Evolutionary conservation across 371 early-diverging fungal genomes (phyloP).

Genomic region (Rhizopus arrhizus): DNA sequence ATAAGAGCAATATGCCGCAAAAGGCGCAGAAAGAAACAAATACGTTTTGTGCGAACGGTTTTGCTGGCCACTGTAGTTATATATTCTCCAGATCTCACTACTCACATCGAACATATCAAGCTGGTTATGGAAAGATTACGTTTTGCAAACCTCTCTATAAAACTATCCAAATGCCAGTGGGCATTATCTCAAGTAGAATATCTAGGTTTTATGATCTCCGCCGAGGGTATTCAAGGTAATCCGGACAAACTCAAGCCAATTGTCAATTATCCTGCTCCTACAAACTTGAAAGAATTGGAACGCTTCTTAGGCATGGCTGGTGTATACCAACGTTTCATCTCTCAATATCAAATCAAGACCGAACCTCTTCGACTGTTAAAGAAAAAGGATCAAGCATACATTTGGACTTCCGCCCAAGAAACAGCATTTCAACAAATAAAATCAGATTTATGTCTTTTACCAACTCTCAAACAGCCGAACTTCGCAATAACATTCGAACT

Average conservation of each 20-base stretch:
- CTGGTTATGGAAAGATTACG: background rate
- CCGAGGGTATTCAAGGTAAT: background rate
- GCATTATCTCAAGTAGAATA: no score
- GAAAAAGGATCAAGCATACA: background rate
- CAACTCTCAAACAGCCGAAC: background rate
- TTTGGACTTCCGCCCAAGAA: slow-evolving; percentile 2
- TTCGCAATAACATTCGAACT: background rate
- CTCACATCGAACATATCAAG: slow-evolving; percentile 10
- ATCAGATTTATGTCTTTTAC: background rate
- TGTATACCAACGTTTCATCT: background rate
- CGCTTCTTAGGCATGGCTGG: slow-evolving; percentile 1
- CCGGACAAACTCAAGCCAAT: slow-evolving; percentile 4
- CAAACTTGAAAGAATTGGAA: background rate
- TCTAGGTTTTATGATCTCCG: slow-evolving; percentile 1
- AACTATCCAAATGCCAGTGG: slow-evolving; percentile 2
- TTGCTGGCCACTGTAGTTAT: no score
- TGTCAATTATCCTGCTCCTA: background rate
- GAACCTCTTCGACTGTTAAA: background rate
- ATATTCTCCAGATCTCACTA: slow-evolving; percentile 1
- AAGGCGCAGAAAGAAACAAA: no score
- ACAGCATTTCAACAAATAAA: background rate
- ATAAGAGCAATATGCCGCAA: no score
- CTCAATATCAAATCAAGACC: background rate
- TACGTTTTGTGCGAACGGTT: no score
- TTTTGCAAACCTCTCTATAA: slow-evolving; percentile 4